These are phyloP conservation scores for Neckera pumila DNA, from an alignment of 225 moss, liverwort and hornwort species.

Conservation along the genomic window DNA sequence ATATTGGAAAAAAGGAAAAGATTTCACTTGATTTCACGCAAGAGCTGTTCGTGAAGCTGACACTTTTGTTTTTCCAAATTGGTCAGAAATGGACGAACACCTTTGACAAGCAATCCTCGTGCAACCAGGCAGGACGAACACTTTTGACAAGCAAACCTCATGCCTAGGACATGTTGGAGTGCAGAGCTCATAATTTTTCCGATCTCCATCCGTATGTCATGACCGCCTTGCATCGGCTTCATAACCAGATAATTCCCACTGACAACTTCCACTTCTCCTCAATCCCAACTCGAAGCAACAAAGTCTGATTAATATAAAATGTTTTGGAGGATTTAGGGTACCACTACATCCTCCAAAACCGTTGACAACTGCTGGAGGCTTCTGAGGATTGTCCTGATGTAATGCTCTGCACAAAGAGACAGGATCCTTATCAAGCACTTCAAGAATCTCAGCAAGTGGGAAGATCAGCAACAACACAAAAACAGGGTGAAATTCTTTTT, in stretches of 20 bases:
- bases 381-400: not conserved
- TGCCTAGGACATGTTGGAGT: not conserved
- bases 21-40: not conserved
- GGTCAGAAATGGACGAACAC: slow-evolving; percentile 1
- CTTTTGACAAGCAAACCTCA: slow-evolving; percentile 2
- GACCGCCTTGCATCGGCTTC: not conserved
- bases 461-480: not conserved
- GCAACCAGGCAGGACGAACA: not conserved
- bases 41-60: not conserved
- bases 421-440: not conserved
- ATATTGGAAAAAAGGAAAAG: not conserved
- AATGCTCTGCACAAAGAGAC: not conserved
- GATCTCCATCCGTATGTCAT: slow-evolving; percentile 5
- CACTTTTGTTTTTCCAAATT: not conserved
- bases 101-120: not conserved
- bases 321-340: not conserved
- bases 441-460: not conserved
- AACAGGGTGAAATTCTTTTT: not conserved
- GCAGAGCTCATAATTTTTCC: not conserved
- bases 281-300: not conserved
- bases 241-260: not conserved
- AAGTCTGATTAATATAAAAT: not conserved
- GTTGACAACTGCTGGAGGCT: not conserved
- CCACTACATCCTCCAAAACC: not conserved
- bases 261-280: not conserved